phyloP scores from a whole-genome alignment of 2,329 filamentous ascomycete genomes.

The Talaromyces sp. region DNA sequence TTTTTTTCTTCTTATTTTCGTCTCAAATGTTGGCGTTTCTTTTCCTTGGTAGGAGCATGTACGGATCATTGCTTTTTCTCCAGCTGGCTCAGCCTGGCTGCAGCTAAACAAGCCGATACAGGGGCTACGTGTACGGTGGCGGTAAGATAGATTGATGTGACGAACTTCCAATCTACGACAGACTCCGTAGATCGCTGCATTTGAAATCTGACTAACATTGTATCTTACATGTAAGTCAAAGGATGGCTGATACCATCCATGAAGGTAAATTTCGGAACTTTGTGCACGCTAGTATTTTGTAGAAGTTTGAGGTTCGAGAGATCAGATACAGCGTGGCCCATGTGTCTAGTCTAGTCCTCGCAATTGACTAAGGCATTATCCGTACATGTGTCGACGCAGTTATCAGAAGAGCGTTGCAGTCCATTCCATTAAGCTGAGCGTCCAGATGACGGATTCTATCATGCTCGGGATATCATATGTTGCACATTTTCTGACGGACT shows the following conservation, averaged over 20 bases:
- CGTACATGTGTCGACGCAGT: too few species aligned
- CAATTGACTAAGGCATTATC: too few species aligned
- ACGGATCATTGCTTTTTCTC: not conserved
- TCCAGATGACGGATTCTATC: too few species aligned
- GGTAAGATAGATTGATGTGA: not conserved
- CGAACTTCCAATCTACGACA: not conserved
- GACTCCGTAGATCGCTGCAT: not conserved
- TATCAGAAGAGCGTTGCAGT: too few species aligned
- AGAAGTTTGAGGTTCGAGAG: too few species aligned
- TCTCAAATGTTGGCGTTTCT: not conserved
- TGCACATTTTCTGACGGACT: too few species aligned
- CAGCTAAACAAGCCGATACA: not conserved
- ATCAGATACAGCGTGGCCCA: too few species aligned
- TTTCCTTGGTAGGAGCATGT: not conserved
- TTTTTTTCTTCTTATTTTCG: too few species aligned
- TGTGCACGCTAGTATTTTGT: too few species aligned
- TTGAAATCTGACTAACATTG: not conserved
- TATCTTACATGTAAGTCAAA: not conserved
- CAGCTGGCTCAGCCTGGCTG: not conserved
- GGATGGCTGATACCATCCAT: not conserved
- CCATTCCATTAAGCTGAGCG: too few species aligned
- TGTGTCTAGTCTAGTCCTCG: too few species aligned
- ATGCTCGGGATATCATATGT: too few species aligned
- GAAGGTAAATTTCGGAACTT: not conserved
- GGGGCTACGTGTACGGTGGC: not conserved